Conservation (phyloP, 2,329 filamentous ascomycete genomes). For the Xenoacremonium recifei region DNA sequence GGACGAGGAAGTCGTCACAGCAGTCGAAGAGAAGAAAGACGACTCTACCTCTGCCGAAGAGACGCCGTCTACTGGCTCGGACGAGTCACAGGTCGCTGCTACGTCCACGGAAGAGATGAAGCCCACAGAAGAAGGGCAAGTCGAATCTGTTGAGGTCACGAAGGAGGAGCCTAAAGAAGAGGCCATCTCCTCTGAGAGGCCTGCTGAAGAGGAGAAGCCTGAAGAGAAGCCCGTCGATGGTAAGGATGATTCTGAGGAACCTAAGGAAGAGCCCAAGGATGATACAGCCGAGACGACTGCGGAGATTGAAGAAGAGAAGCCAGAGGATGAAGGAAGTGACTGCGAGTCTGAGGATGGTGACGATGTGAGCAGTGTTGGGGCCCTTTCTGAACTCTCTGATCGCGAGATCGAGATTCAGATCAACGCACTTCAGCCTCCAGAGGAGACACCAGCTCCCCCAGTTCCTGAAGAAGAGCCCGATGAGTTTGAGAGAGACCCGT, state of each 20-base stretch:
- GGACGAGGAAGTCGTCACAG: conserved; percentile 12
- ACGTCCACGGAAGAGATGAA: not conserved
- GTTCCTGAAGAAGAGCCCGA: conserved; percentile 44
- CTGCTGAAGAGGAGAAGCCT: too few species aligned
- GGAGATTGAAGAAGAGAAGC: conserved; percentile 2
- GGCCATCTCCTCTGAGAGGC: too few species aligned
- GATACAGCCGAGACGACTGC: not conserved
- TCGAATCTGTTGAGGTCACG: too few species aligned
- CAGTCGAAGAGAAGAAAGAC: conserved; percentile 13
- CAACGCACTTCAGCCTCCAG: conserved; percentile 12
- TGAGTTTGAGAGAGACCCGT: conserved; percentile 56
- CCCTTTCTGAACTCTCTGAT: conserved; percentile 39
- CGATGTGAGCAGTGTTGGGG: conserved; percentile 28
- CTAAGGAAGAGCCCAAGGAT: conserved; percentile 4
- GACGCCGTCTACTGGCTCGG: not conserved
- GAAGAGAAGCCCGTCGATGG: not conserved
- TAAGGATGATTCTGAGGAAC: conserved; percentile 3
- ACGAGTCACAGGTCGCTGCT: not conserved
- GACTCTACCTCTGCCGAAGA: conserved; percentile 1
- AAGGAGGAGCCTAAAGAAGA: not conserved
- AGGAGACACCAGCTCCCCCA: conserved; percentile 6
- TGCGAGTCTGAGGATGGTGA: conserved; percentile 26
- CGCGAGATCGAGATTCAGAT: conserved; percentile 36
- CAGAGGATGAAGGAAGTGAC: conserved; percentile 7
- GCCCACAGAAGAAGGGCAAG: not conserved